Base-by-base conservation (phyloP, 768 basidiomycete genomes). In the Crepidotus variabilis region DNA sequence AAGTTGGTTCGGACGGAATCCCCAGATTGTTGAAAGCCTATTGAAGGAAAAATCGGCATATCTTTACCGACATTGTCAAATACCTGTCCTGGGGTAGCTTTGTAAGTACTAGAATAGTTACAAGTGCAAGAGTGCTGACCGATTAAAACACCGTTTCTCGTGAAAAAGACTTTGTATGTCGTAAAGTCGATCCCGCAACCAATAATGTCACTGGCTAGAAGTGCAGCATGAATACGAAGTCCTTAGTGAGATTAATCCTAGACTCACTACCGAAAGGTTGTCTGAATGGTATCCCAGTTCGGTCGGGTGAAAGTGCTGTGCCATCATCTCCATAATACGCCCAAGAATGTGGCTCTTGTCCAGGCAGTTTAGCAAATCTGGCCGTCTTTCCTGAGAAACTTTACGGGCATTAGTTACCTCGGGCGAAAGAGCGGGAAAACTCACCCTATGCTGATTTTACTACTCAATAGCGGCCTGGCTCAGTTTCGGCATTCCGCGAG, bases 321-420 rank as follows among this genome's bases (percentile, higher is more conserved):
- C 94, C 93, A 64, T 91, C 92, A 61, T 94, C 92, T n/a, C 89
- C 92, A 63, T 94, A 89, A 68, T 93, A 96, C 52, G 92, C 93
- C 90, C 92, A 95, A 5, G 91, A 94, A 59, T 84, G 81, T 56
- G 78, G 74, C 67, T 94, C 90, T 88, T 88, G 91, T 20, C 93
- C 93, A 34, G 94, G 93, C 32, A 94, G 80, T 51, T 91, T 86
- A 28, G 82, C 81, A 51, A 88, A 72, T 64, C 82, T 83, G 51
- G 88, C 85, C 46, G 81, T 80, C 13, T 75, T 78, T 8, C 81
- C 80, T 48, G 87, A 80, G 68, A 95, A 88, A 20, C 90, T 92
- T 56, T 10, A 56, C 9, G 36, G 67, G 39, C 13, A 18, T 47
- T 52, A 64, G 14, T n/a, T 14, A 18, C 35, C 34, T 22, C 32